A percentile compares a stretch with the other conserved stretches of the same genome.
phyloP scores from a whole-genome alignment of 352 stramenopile species.

The Pythium guiyangense region DNA sequence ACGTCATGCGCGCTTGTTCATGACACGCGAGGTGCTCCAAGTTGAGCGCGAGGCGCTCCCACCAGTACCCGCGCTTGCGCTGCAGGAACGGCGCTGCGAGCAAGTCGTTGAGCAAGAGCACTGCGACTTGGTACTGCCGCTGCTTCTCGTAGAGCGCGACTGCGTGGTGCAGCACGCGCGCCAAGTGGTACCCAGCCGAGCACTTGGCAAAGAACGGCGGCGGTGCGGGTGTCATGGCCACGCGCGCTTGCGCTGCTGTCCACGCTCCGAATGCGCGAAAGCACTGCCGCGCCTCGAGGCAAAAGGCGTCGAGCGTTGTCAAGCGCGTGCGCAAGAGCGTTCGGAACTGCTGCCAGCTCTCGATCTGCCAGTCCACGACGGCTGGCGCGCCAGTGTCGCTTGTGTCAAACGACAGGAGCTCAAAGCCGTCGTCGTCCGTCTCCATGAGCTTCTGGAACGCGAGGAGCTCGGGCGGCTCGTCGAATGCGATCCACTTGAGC shows the following conservation, averaged over 20 bases:
- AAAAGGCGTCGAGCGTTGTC: conserved; percentile 55
- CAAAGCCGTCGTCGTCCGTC: conserved; percentile 18
- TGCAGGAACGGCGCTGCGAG: conserved; percentile 45
- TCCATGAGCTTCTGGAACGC: conserved; percentile 47
- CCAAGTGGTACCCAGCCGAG: conserved; percentile 66
- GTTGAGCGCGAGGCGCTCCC: conserved; percentile 68
- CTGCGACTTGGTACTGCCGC: conserved; percentile 64
- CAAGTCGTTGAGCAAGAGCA: conserved; percentile 61
- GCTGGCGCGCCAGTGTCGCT: neutral
- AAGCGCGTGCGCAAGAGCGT: conserved; percentile 28
- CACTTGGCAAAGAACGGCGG: conserved; percentile 57
- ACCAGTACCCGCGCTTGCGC: conserved; percentile 71
- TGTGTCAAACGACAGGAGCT: conserved; percentile 3
- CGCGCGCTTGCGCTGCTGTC: conserved; percentile 16
- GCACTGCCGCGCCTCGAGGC: conserved; percentile 43
- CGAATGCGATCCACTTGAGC: conserved; percentile 38
- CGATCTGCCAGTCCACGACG: conserved; percentile 30
- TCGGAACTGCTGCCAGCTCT: conserved; percentile 53
- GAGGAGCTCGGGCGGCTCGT: conserved; percentile 28
- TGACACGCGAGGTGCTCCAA: conserved; percentile 65
- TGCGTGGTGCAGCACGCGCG: conserved; percentile 50
- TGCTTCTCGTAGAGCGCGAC: conserved; percentile 72
- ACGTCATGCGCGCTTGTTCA: conserved; percentile 41
- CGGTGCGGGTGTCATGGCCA: conserved; percentile 4
- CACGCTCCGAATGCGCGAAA: conserved; percentile 38